Evolutionary conservation across 768 basidiomycete genomes (phyloP), one percentile per base, ranked within the genome.

Genomic region (Termitomyces heimii): DNA sequence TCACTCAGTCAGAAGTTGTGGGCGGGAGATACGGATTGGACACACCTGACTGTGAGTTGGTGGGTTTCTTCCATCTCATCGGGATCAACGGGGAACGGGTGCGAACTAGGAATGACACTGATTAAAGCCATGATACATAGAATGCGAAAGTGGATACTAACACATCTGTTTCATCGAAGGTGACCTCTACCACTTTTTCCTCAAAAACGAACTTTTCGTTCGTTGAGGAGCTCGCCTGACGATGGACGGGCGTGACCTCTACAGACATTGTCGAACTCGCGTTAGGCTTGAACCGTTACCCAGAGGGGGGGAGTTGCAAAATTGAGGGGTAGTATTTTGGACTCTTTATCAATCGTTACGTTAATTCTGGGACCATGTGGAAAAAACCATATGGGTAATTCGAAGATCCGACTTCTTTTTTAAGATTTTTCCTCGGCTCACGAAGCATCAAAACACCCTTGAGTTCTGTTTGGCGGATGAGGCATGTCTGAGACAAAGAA

Each of bases 31-130:
- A 39, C 51, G 39, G 24, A 24, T 8, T 51, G 28, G 14, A 16
- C 28, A 56, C 55, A 75, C 74, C 77, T 75, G 61, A 82, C 59
- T 10, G 82, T 80, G 47, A 84, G 75, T 65, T 80, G 81, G 55
- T 79, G 78, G 16, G 75, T 75, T 63, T 83, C 81, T 35, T 75
- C 75, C 0, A 70, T 64, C 14, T 75, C 75, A 62, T 77, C 64
- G 14, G 80, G 78, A 59, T 81, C 76, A 20, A 79, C 65, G 40
- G 82, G 83, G 71, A 86, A 85, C 4, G 82, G 83, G 46, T 71
- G 71, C 22, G 76, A 63, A 32, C 76, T 78, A 37, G 37, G 20
- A 20, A 45, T 29, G 35, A 31, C 26, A 10, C 5, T 34, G 31
- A 20, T 28, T 7, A 28, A 24, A 28, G 22, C 16, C 8, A 39